These are phyloP conservation scores for Leccinum huronense DNA, from an alignment of 1,284 basidiomycete species.

Conservation along the genomic window DNA sequence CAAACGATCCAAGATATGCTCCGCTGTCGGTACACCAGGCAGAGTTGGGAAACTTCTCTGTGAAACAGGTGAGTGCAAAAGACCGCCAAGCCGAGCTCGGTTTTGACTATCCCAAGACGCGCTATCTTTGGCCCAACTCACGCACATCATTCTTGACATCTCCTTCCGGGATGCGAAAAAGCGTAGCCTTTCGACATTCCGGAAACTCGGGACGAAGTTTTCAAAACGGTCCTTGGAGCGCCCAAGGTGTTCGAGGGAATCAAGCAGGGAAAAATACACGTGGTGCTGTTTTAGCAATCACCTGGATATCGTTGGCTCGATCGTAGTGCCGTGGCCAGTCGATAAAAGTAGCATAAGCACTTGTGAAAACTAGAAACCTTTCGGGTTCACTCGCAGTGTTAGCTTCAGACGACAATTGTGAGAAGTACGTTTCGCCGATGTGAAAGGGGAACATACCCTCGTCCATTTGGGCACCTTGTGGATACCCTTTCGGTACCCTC, in stretches of 20 bases:
- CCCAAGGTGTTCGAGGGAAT: slow-evolving; percentile 61
- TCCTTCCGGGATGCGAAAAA: slow-evolving; percentile 73
- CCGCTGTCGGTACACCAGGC: slow-evolving; percentile 80
- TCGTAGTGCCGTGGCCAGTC: not conserved
- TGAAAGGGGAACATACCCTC: slow-evolving; percentile 54
- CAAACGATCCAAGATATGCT: slow-evolving; percentile 69
- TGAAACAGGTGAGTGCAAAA: slow-evolving; percentile 58
- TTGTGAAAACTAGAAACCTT: slow-evolving; percentile 74
- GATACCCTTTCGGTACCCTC: slow-evolving; percentile 88
- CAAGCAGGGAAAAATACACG: slow-evolving; percentile 66
- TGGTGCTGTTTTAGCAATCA: slow-evolving; percentile 64
- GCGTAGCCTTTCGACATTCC: slow-evolving; percentile 75
- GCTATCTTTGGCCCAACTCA: slow-evolving; percentile 65
- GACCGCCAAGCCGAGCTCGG: slow-evolving; percentile 6
- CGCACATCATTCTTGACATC: slow-evolving; percentile 77
- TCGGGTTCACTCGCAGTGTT: slow-evolving; percentile 82
- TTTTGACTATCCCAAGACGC: slow-evolving; percentile 50
- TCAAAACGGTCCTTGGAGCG: slow-evolving; percentile 66
- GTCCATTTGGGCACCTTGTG: slow-evolving; percentile 98
- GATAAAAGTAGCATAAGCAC: slow-evolving; percentile 23
- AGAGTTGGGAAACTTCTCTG: slow-evolving; percentile 77
- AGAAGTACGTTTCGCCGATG: slow-evolving; percentile 9
- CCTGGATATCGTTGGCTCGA: not conserved
- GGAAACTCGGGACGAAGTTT: slow-evolving; percentile 79
- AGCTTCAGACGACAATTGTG: slow-evolving; percentile 46